Conservation (phyloP, 1,284 basidiomycete species). For the Ustilago shanxiensis region DNA sequence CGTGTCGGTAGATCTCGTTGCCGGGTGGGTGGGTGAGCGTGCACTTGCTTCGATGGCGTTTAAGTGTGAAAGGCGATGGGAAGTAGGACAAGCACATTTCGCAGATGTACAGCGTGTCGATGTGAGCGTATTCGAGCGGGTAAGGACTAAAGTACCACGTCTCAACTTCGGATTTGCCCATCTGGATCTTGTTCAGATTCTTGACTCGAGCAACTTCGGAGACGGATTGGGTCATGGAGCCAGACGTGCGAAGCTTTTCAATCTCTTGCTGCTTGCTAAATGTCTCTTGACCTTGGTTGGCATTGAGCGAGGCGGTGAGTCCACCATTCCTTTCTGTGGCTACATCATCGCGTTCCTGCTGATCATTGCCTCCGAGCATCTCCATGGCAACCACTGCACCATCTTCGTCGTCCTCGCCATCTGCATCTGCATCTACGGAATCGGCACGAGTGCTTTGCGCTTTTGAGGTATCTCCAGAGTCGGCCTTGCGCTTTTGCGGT, state of each 20-base stretch:
- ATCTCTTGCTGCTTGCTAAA: conserved; percentile 97
- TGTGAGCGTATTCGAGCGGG: conserved; percentile 95
- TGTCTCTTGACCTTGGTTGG: conserved; percentile 71
- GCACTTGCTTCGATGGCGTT: conserved; percentile 88
- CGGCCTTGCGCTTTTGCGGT: conserved; percentile 77
- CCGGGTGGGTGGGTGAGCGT: conserved; percentile 95
- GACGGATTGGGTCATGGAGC: conserved; percentile 98
- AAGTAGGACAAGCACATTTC: conserved; percentile 82
- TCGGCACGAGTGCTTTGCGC: conserved; percentile 45
- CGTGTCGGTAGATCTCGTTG: conserved; percentile 98
- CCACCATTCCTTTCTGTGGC: conserved; percentile 56
- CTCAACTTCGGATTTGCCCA: conserved; percentile 95
- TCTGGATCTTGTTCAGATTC: conserved; percentile 96
- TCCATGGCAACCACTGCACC: conserved; percentile 72
- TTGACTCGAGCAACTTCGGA: conserved; percentile 98
- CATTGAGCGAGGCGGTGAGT: conserved; percentile 73
- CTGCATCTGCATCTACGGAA: conserved; percentile 72
- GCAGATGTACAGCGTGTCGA: conserved; percentile 95
- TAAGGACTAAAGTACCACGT: conserved; percentile 99
- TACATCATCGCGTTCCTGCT: conserved; percentile 57
- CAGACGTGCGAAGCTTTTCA: conserved; percentile 95
- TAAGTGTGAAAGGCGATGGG: conserved; percentile 53
- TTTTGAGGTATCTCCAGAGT: conserved; percentile 73
- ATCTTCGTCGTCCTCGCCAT: conserved; percentile 71
- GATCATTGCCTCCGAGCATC: conserved; percentile 70